These are phyloP conservation scores for Amaranthus palmeri DNA, from an alignment of 148 eudicot genomes.

Conservation along the genomic window DNA sequence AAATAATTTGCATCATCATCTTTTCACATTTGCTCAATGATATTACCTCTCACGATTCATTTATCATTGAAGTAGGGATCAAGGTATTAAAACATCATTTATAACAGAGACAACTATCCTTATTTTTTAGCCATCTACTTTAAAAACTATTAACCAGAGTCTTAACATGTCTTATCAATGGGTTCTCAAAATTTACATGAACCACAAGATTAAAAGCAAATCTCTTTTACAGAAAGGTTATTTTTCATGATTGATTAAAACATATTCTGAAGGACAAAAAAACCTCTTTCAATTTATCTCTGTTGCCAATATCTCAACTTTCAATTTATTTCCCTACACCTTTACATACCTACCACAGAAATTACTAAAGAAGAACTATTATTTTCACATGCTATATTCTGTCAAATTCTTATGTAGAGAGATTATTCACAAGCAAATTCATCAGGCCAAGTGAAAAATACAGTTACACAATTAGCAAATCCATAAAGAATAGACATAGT, in stretches of 20 bases:
- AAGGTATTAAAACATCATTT: not conserved
- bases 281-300: not conserved
- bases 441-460: not conserved
- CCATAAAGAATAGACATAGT: not conserved
- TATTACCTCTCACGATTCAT: not conserved
- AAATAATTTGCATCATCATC: no score
- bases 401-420: not conserved
- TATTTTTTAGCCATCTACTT: not conserved
- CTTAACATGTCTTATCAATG: not conserved
- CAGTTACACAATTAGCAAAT: not conserved
- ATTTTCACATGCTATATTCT: not conserved
- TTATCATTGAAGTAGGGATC: not conserved
- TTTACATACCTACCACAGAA: not conserved
- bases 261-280: not conserved
- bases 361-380: not conserved
- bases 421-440: not conserved
- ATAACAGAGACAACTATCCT: not conserved
- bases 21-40: not conserved
- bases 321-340: not conserved
- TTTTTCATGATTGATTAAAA: not conserved
- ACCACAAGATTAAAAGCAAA: not conserved
- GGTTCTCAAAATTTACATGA: not conserved
- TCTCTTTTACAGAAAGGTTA: not conserved
- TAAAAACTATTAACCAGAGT: not conserved
- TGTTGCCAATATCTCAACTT: not conserved